Evolutionary conservation across 2,329 filamentous ascomycete genomes (phyloP).

Genomic region (Nemania serpens): DNA sequence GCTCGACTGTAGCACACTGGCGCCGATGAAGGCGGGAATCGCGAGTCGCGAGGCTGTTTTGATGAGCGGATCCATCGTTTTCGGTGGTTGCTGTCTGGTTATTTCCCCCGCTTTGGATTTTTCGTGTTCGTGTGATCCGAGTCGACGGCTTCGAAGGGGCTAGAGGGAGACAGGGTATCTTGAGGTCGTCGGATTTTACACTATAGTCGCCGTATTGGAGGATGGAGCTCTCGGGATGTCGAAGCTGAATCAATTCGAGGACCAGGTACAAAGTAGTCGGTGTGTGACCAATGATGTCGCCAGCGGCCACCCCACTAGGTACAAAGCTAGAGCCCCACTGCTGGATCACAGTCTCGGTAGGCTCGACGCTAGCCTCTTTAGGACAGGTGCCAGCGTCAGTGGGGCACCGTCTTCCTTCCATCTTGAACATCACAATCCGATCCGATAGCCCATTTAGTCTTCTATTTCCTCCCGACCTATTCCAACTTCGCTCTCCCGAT

Average conservation of each 20-base stretch:
- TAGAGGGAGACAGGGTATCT: not conserved
- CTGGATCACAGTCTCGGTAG: constrained; percentile 26
- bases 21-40: constrained; percentile 72
- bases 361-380: constrained; percentile 26
- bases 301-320: not conserved
- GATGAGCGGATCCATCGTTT: constrained; percentile 61
- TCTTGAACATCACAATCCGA: constrained; percentile 37
- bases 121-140: too few species aligned
- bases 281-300: not conserved
- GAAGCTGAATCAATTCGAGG: constrained; percentile 16
- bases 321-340: not conserved
- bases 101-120: not conserved
- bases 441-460: not conserved
- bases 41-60: constrained; percentile 69
- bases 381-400: constrained; percentile 22
- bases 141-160: not conserved
- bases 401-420: constrained; percentile 36
- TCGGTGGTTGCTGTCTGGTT: not conserved
- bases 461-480: constrained; percentile 12
- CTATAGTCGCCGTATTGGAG: constrained; percentile 4
- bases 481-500: constrained; percentile 33
- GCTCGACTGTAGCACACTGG: constrained; percentile 72
- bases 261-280: not conserved
- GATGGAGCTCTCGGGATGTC: constrained; percentile 28
- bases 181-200: constrained; percentile 10